These are phyloP conservation scores for Strobilomyces echinocephalus DNA, from an alignment of 768 basidiomycete genomes.

Conservation along the genomic window DNA sequence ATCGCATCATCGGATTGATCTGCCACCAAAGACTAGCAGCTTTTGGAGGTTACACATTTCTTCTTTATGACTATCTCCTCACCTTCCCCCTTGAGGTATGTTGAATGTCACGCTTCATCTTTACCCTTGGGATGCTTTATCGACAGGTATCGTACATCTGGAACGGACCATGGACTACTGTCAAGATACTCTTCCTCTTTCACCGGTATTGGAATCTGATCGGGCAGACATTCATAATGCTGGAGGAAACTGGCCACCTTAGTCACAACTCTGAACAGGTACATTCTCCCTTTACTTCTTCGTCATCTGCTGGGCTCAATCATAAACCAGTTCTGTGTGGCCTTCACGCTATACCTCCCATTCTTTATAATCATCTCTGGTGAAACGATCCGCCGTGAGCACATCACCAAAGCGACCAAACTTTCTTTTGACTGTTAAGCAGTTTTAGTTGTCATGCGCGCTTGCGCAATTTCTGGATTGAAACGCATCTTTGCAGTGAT, in stretches of 20 bases:
- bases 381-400: constrained; percentile 24
- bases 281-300: background rate
- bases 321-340: constrained; percentile 13
- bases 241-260: constrained; percentile 23
- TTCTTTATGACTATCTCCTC: constrained; percentile 26
- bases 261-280: constrained; percentile 14
- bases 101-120: background rate
- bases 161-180: constrained; percentile 10
- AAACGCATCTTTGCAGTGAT: background rate
- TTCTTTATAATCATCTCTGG: constrained; percentile 11
- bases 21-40: constrained; percentile 1
- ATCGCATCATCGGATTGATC: background rate
- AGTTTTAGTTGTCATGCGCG: constrained; percentile 25
- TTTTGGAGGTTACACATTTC: constrained; percentile 19
- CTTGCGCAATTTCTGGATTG: constrained; percentile 22
- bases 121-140: background rate
- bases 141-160: constrained; percentile 16
- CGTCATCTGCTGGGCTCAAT: background rate
- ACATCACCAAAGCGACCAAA: background rate
- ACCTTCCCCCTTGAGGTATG: constrained; percentile 26
- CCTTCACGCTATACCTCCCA: background rate
- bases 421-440: background rate
- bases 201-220: constrained; percentile 17
- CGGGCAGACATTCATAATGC: constrained; percentile 16
- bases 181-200: constrained; percentile 14